These are phyloP conservation scores for Xerocomellus dryophilus DNA, from an alignment of 768 basidiomycete genomes.

Conservation along the genomic window DNA sequence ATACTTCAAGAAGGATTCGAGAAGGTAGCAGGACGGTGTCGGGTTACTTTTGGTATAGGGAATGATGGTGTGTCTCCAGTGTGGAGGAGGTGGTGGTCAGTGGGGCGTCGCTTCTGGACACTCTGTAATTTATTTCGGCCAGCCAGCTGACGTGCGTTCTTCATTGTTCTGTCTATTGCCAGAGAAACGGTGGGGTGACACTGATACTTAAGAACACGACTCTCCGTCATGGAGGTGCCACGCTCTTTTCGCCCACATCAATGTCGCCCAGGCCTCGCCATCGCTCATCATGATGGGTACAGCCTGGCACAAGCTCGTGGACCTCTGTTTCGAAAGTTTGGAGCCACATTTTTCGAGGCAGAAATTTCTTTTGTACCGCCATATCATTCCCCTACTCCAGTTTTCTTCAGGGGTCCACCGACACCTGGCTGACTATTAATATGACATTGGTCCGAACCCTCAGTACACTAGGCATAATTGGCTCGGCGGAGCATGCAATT, in stretches of 20 bases:
- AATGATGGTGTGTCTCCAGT: slow-evolving; percentile 6
- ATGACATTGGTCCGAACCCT: background rate
- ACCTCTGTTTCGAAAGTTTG: background rate
- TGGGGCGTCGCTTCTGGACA: slow-evolving; percentile 20
- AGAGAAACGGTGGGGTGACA: slow-evolving; percentile 8
- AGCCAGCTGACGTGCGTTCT: slow-evolving; percentile 26
- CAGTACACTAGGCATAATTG: background rate
- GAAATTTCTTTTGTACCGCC: background rate
- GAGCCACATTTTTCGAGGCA: background rate
- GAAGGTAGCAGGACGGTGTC: slow-evolving; percentile 26
- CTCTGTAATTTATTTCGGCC: slow-evolving; percentile 28
- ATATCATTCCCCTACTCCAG: background rate
- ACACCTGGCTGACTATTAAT: background rate
- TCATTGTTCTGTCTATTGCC: slow-evolving; percentile 12
- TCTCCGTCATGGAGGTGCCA: slow-evolving; percentile 6
- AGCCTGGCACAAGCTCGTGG: background rate
- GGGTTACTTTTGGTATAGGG: background rate
- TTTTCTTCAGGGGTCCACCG: slow-evolving; percentile 1
- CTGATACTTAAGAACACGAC: slow-evolving; percentile 8
- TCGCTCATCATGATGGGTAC: background rate
- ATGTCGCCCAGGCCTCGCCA: background rate
- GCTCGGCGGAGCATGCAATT: background rate
- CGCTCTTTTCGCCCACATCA: slow-evolving; percentile 1
- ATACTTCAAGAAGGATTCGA: slow-evolving; percentile 67
- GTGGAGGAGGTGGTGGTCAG: slow-evolving; percentile 6